Conservation (phyloP, 2,329 filamentous ascomycete species). For the Mycosphaerella arachidis region DNA sequence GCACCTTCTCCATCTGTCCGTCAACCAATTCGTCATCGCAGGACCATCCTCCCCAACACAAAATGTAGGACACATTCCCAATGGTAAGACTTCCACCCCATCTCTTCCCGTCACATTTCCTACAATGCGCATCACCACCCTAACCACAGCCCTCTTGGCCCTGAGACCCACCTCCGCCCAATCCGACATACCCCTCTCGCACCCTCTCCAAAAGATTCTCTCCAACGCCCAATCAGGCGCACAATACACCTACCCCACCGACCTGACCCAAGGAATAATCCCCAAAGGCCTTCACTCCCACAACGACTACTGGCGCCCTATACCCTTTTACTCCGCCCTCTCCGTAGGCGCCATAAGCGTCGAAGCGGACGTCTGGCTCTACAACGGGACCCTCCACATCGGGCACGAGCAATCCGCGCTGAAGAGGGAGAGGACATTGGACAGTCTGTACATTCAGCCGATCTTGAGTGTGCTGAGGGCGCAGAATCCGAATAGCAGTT, state of each 20-base stretch:
- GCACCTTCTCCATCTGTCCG: not conserved
- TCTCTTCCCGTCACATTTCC: not conserved
- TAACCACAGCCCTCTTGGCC: constrained; percentile 10
- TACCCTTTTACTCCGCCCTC: constrained; percentile 50
- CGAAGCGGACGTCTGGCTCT: constrained; percentile 60
- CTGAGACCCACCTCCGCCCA: constrained; percentile 21
- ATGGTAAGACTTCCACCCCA: not conserved
- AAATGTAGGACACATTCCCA: not conserved
- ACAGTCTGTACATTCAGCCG: constrained; percentile 56
- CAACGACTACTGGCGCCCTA: constrained; percentile 56
- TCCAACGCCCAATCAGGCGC: constrained; percentile 49
- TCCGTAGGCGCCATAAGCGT: constrained; percentile 54
- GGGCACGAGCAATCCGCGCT: constrained; percentile 54
- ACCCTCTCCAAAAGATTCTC: constrained; percentile 53
- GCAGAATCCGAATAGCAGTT: constrained; percentile 53
- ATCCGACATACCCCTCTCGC: constrained; percentile 39
- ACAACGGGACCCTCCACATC: constrained; percentile 53
- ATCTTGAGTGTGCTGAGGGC: constrained; percentile 53
- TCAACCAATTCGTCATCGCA: not conserved
- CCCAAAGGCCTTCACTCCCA: constrained; percentile 55
- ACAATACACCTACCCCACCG: constrained; percentile 57
- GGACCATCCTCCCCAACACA: not conserved
- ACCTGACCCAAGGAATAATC: constrained; percentile 56
- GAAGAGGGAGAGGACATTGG: constrained; percentile 50
- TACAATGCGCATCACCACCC: constrained; percentile 11